Conservation (phyloP, 1,284 basidiomycete species). For the Trichosporon inkin region DNA sequence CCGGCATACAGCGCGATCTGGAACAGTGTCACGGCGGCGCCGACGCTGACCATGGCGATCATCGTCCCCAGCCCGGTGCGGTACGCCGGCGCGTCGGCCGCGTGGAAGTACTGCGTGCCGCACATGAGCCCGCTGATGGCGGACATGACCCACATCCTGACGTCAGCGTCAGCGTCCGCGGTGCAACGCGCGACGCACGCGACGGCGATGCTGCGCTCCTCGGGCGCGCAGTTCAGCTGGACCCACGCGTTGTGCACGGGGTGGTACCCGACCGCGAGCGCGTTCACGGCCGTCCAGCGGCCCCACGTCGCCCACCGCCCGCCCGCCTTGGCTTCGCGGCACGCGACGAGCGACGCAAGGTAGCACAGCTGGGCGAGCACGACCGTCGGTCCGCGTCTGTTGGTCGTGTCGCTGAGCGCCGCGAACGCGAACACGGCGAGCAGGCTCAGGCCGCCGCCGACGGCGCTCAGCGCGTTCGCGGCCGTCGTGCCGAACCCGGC, state of each 20-base stretch:
- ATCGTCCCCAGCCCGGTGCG: background rate
- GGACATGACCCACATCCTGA: conserved; percentile 5
- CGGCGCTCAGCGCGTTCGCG: conserved; percentile 33
- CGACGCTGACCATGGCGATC: background rate
- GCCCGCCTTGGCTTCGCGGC: background rate
- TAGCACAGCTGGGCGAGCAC: too few species aligned
- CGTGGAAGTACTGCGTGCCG: conserved; percentile 5
- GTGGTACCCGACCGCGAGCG: conserved; percentile 6
- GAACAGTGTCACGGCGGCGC: background rate
- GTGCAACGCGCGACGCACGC: background rate
- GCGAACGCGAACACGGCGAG: conserved; percentile 22
- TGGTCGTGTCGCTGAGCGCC: conserved; percentile 18
- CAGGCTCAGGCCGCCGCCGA: conserved; percentile 27
- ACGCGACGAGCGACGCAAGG: too few species aligned
- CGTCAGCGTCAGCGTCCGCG: background rate
- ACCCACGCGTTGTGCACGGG: conserved; percentile 4
- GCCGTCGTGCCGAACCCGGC: conserved; percentile 49
- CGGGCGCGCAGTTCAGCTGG: background rate
- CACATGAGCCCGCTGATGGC: conserved; percentile 1
- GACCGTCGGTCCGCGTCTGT: background rate
- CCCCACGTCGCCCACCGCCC: conserved; percentile 13
- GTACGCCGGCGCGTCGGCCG: background rate
- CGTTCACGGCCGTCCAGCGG: conserved; percentile 4
- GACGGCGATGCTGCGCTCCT: background rate
- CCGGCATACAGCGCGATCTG: background rate